Evolutionary conservation across 306 rosid species (phyloP).

Genomic region (Acmispon strigosus): DNA sequence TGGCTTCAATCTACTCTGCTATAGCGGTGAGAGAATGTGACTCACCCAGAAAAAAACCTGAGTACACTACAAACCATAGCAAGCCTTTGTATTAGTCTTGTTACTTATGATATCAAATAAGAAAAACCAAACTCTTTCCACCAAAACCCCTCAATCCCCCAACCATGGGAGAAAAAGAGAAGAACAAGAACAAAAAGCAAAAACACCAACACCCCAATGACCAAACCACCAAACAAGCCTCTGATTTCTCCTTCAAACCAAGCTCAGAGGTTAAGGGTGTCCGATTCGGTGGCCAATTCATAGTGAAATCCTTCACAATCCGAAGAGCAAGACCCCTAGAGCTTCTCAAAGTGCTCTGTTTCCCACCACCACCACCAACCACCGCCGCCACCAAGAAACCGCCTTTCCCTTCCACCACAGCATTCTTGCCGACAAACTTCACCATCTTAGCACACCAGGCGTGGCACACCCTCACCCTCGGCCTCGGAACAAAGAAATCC

Average conservation of each 20-base stretch:
- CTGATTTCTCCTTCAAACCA: slow-evolving; percentile 92
- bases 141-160: slow-evolving; percentile 10
- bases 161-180: slow-evolving; percentile 59
- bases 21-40: not conserved
- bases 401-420: slow-evolving; percentile 81
- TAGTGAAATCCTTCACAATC: slow-evolving; percentile 87
- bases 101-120: not conserved
- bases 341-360: slow-evolving; percentile 66
- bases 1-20: slow-evolving; percentile 9
- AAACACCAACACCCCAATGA: slow-evolving; percentile 88
- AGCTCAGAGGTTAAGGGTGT: slow-evolving; percentile 84
- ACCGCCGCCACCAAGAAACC: not conserved
- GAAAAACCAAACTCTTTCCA: slow-evolving; percentile 14
- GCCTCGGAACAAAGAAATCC: slow-evolving; percentile 91
- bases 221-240: slow-evolving; percentile 53
- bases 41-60: not conserved
- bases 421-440: slow-evolving; percentile 89
- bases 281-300: slow-evolving; percentile 92
- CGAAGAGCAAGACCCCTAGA: slow-evolving; percentile 72
- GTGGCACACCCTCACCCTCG: slow-evolving; percentile 92
- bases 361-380: slow-evolving; percentile 40
- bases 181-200: slow-evolving; percentile 67
- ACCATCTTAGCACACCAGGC: slow-evolving; percentile 96
- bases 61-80: not conserved
- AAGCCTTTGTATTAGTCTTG: slow-evolving; percentile 15